Conservation (phyloP, 768 basidiomycete species). For the Lepiota venenata region DNA sequence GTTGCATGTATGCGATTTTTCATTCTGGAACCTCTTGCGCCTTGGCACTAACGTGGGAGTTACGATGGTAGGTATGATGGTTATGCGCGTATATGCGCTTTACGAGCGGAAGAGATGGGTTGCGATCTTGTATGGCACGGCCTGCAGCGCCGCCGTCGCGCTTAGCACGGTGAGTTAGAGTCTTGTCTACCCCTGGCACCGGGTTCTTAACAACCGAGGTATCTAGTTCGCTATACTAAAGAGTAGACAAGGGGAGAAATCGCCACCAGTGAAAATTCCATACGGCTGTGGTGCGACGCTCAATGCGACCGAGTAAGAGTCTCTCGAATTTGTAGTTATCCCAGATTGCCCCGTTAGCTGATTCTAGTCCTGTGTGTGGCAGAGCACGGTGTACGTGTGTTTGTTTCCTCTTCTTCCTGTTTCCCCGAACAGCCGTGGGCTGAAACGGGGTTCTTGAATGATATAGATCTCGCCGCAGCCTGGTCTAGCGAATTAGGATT, state of each 20-base stretch:
- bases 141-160: constrained; percentile 22
- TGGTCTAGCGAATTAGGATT: constrained; percentile 41
- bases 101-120: constrained; percentile 32
- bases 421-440: background rate
- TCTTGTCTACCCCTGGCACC: no score
- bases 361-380: constrained; percentile 10
- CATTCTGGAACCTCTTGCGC: background rate
- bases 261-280: background rate
- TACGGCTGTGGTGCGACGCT: constrained; percentile 1
- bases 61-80: constrained; percentile 22
- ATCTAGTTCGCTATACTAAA: background rate
- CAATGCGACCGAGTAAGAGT: background rate
- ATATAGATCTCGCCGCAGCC: constrained; percentile 28
- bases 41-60: background rate
- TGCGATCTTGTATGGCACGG: constrained; percentile 16
- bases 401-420: no score
- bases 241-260: background rate
- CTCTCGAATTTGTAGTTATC: no score
- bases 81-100: constrained; percentile 42
- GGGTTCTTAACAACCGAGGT: no score
- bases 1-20: constrained; percentile 27
- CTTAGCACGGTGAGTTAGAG: constrained; percentile 19
- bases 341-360: no score
- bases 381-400: constrained; percentile 18
- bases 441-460: background rate